phyloP scores from a whole-genome alignment of 768 basidiomycete genomes.

The Suillus bovinus region DNA sequence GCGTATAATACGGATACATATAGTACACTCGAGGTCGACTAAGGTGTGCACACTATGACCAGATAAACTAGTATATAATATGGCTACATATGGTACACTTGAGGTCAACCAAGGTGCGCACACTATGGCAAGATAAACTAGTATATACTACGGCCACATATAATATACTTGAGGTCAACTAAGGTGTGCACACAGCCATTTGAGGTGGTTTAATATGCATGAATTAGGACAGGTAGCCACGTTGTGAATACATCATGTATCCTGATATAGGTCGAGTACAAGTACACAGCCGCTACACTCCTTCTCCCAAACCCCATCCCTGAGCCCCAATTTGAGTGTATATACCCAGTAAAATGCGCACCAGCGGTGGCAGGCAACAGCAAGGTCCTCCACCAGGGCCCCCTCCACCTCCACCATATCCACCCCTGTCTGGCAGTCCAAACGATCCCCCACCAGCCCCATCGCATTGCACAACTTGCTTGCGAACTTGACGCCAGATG shows the following conservation, averaged over 20 bases:
- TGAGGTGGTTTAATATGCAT: background rate
- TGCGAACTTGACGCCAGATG: background rate
- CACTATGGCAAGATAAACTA: background rate
- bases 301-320: background rate
- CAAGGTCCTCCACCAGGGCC: background rate
- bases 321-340: background rate
- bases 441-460: background rate
- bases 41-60: too few species aligned
- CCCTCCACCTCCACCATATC: background rate
- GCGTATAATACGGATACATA: too few species aligned
- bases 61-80: too few species aligned
- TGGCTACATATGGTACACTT: too few species aligned
- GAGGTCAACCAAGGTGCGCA: background rate
- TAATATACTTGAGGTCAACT: background rate
- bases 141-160: background rate
- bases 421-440: constrained; percentile 1
- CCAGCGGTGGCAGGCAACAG: background rate
- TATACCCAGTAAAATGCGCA: background rate
- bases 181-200: background rate
- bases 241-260: background rate
- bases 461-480: background rate
- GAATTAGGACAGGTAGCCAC: background rate
- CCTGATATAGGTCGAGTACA: background rate
- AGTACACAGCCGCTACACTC: background rate
- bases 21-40: too few species aligned